A percentile compares a stretch with the other conserved stretches of the same genome.
Conservation (phyloP, 768 basidiomycete genomes). For the Termitomyces sp. region DNA sequence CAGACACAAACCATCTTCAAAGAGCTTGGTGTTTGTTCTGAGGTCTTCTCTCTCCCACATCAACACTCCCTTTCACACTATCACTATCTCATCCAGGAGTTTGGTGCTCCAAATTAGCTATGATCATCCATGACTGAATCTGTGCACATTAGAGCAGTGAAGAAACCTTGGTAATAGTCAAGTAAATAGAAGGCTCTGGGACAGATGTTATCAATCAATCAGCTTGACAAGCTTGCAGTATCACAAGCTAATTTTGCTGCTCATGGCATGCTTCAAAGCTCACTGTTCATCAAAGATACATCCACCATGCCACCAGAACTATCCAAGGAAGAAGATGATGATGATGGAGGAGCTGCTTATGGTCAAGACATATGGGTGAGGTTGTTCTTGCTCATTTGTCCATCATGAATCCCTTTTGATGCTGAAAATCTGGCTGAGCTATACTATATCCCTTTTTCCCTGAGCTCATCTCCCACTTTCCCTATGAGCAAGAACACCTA, state of each 20-base stretch:
- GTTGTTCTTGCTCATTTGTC: background rate
- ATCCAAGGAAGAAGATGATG: background rate
- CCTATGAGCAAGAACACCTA: conserved; percentile 19
- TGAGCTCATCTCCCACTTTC: conserved; percentile 15
- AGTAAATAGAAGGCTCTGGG: too few relatives aligned
- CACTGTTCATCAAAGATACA: too few relatives aligned
- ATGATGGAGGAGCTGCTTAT: background rate
- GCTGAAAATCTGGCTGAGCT: background rate
- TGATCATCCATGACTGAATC: conserved; percentile 32
- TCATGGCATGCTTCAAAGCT: too few relatives aligned
- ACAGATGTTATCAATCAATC: too few relatives aligned
- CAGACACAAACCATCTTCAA: conserved; percentile 17
- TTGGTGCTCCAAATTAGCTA: conserved; percentile 26
- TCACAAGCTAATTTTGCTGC: background rate
- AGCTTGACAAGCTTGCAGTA: conserved; percentile 9
- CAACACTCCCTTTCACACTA: conserved; percentile 25
- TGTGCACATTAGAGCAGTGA: conserved; percentile 2
- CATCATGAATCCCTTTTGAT: background rate
- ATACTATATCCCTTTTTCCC: background rate
- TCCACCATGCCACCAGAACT: too few relatives aligned
- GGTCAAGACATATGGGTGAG: background rate
- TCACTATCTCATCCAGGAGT: conserved; percentile 16
- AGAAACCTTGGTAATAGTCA: too few relatives aligned
- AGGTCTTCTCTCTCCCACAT: conserved; percentile 8
- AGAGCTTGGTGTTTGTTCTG: conserved; percentile 2